Evolutionary conservation across 495 filamentous ascomycete genomes (phyloP), one percentile per base, ranked within the genome.

Genomic region (Delitschia confertaspora): DNA sequence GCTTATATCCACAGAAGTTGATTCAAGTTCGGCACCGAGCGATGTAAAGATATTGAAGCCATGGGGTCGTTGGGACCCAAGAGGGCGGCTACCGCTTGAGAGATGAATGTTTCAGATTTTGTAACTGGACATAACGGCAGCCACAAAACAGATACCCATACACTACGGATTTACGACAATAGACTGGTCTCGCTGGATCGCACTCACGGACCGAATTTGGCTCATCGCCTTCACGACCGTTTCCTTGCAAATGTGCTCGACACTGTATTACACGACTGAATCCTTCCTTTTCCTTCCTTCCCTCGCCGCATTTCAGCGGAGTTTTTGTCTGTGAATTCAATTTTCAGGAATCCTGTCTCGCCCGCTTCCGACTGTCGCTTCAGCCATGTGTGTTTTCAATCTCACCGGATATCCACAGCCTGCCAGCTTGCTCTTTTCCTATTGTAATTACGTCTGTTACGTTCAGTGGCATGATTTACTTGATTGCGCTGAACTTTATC

Each of bases 101-200:
- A 43, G 6, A 17, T 6, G 26, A 41, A 42, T 29, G 18, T 17
- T 13, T n/a, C 26, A 23, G 10, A 2, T 40, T 47, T 38, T 38
- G n/a, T n/a, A 29, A 29, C n/a, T n/a, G 26, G 26, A 7, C 26
- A 7, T n/a, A 7, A 29, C 26, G n/a, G n/a, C n/a, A 29, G 26
- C 26, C 26, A 7, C 26, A 29, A 36, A 36, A 36, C 33, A 36
- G 33, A 36, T 36, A 36, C 33, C 33, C 33, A 14, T 19, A 47
- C 46, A 53, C 49, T 42, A 53, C 37, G 47, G 47, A 14, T 19
- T 53, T 52, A 53, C 49, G 49, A 53, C 37, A 47, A 53, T 53
- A 47, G 49, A 53, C 21, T 11, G 27, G 42, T 34, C 16, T 36
- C 18, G 3, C 33, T 14, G 33, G 11, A 36, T 19, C 13, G 33